Base-by-base conservation (phyloP, 2,329 filamentous ascomycete genomes). In the Aureobasidium sp. region DNA sequence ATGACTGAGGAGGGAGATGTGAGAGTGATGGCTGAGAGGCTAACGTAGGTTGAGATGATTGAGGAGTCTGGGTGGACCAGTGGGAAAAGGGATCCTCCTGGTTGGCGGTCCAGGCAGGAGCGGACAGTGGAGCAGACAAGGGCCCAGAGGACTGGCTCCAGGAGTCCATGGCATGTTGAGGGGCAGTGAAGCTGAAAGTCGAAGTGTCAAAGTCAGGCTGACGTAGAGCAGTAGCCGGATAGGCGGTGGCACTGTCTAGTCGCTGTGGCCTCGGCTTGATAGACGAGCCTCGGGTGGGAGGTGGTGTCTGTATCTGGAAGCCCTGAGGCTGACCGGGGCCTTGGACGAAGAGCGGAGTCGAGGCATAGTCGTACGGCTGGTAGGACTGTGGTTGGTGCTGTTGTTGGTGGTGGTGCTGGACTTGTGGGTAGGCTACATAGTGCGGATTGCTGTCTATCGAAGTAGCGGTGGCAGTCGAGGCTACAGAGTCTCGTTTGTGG, bases 271-370 rank as follows among this genome's bases (percentile, higher is more conserved):
- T 77, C 65, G 81, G 78, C 68, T 79, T 77, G 6, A 78, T 81
- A 21, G 81, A 77, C 58, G 76, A 74, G 64, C 78, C 82, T 71
- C 83, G 78, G 32, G 83, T 85, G 3, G 83, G 83, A 53, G 83
- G 83, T 36, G 83, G 83, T 13, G 83, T 86, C 71, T 86, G 83
- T 76, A 85, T 84, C 15, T 80, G 77, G 78, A 45, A 47, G 27
- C 45, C 25, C 6, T 52, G 49, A 9, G 49, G 5, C n/a, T 42
- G 53, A 25, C 29, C 15, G 3, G 25, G 54, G 32, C 44, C 41
- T 11, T 59, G 44, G n/a, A 29, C 54, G 29, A 48, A 59, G 32
- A 48, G 13, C 16, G 54, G 54, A 44, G 30, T 59, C n/a, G 54
- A 3, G 32, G 54, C 54, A 59, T 48, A 57, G 32, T 47, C 54